These are phyloP conservation scores for Beauveria varroae DNA, from an alignment of 2,329 filamentous ascomycete species.

Conservation along the genomic window DNA sequence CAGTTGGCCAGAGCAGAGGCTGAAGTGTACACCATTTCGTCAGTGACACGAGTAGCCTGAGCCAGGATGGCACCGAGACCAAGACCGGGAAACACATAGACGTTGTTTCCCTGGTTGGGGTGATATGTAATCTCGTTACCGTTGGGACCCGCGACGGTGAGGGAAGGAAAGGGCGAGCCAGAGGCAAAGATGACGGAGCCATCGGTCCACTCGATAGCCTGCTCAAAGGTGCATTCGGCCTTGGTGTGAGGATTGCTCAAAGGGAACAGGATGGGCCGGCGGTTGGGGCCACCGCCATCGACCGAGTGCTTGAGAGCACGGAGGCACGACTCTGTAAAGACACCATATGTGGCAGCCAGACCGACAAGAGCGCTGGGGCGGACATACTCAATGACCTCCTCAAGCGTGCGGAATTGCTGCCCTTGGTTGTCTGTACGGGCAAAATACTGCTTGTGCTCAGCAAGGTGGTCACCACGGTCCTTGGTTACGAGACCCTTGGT, in stretches of 20 bases:
- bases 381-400: constrained; percentile 89
- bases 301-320: constrained; percentile 59
- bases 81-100: constrained; percentile 94
- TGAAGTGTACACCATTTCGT: constrained; percentile 95
- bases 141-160: constrained; percentile 55
- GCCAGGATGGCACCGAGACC: constrained; percentile 88
- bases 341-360: constrained; percentile 86
- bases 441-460: constrained; percentile 78
- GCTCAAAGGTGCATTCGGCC: constrained; percentile 95
- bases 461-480: constrained; percentile 88
- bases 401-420: constrained; percentile 68
- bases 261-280: constrained; percentile 87
- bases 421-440: constrained; percentile 57
- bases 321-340: constrained; percentile 85
- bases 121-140: constrained; percentile 57
- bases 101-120: constrained; percentile 77
- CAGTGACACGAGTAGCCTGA: constrained; percentile 79
- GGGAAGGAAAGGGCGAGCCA: constrained; percentile 79
- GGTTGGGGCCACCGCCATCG: constrained; percentile 57
- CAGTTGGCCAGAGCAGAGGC: constrained; percentile 72
- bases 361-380: constrained; percentile 93
- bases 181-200: constrained; percentile 90
- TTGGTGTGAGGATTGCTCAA: constrained; percentile 94
- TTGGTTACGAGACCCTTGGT: constrained; percentile 90
- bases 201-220: constrained; percentile 84